Conservation (phyloP, 371 early-diverging fungal genomes). For the Mortierella polycephala region DNA sequence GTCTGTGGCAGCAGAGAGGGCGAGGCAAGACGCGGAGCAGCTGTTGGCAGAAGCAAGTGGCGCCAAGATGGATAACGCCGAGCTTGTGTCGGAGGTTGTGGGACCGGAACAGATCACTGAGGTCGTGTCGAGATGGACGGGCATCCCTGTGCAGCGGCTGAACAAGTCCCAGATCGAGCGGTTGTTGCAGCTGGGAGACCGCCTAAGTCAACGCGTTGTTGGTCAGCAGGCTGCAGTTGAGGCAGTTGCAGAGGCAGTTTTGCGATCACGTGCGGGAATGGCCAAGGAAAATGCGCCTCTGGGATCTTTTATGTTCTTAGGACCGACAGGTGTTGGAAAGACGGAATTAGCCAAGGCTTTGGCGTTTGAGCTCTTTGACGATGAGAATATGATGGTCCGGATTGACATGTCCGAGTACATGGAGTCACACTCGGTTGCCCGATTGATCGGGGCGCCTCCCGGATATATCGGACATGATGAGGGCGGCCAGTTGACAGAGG, state of each 20-base stretch:
- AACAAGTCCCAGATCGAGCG: slow-evolving; percentile 84
- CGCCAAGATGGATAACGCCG: slow-evolving; percentile 37
- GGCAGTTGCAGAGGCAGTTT: slow-evolving; percentile 86
- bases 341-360: slow-evolving; percentile 94
- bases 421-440: slow-evolving; percentile 76
- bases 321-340: slow-evolving; percentile 93
- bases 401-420: slow-evolving; percentile 96
- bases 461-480: slow-evolving; percentile 88
- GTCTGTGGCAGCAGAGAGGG: slow-evolving; percentile 64
- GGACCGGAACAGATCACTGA: slow-evolving; percentile 88
- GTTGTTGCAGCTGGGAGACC: slow-evolving; percentile 81
- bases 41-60: slow-evolving; percentile 55
- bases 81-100: slow-evolving; percentile 83
- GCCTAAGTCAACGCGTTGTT: slow-evolving; percentile 78
- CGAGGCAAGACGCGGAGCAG: slow-evolving; percentile 69
- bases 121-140: slow-evolving; percentile 90
- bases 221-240: slow-evolving; percentile 87
- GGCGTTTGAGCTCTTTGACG: slow-evolving; percentile 89
- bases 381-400: slow-evolving; percentile 87
- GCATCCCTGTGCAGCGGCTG: slow-evolving; percentile 87
- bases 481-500: slow-evolving; percentile 93
- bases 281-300: slow-evolving; percentile 71
- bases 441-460: slow-evolving; percentile 92
- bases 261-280: slow-evolving; percentile 58
- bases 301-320: slow-evolving; percentile 92